phyloP scores from a whole-genome alignment of 768 basidiomycete species.

The Cytidiella melzeri region DNA sequence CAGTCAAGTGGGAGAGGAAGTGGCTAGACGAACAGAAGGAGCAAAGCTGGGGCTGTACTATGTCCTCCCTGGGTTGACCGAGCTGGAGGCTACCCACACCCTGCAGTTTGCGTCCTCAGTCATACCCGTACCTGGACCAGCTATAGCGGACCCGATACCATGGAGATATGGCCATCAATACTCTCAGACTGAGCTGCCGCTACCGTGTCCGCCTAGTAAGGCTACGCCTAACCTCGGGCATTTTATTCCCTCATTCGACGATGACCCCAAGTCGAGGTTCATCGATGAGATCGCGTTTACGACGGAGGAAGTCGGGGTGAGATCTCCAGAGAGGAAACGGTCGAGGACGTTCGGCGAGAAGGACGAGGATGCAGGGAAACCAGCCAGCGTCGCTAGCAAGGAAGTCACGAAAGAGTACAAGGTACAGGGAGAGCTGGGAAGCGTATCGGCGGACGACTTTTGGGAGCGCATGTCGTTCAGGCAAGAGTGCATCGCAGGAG shows the following conservation, averaged over 20 bases:
- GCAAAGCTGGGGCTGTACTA: slow-evolving; percentile 43
- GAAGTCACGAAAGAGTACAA: slow-evolving; percentile 22
- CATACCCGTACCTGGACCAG: slow-evolving; percentile 12
- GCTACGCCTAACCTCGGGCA: slow-evolving; percentile 51
- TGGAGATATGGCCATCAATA: slow-evolving; percentile 88
- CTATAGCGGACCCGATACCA: slow-evolving; percentile 13
- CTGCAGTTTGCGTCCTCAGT: slow-evolving; percentile 32
- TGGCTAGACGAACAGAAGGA: slow-evolving; percentile 26
- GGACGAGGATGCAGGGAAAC: slow-evolving; percentile 7
- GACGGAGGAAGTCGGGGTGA: slow-evolving; percentile 49
- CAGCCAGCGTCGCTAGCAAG: slow-evolving; percentile 18
- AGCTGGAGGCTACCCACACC: slow-evolving; percentile 59
- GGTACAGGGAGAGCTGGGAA: slow-evolving; percentile 46
- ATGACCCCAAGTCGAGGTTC: slow-evolving; percentile 94
- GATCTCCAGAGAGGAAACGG: slow-evolving; percentile 59
- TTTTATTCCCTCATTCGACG: slow-evolving; percentile 87
- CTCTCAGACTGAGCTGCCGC: slow-evolving; percentile 33
- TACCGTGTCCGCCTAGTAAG: slow-evolving; percentile 40
- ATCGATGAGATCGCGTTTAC: slow-evolving; percentile 84
- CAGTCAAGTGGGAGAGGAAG: slow-evolving; percentile 43
- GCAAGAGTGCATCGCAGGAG: slow-evolving; percentile 89
- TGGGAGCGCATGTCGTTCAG: slow-evolving; percentile 98
- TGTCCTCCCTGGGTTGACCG: slow-evolving; percentile 63
- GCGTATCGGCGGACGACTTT: slow-evolving; percentile 72
- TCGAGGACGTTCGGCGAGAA: slow-evolving; percentile 27